Evolutionary conservation across 306 rosid genomes (phyloP).

Genomic region (Fragaria vesca): DNA sequence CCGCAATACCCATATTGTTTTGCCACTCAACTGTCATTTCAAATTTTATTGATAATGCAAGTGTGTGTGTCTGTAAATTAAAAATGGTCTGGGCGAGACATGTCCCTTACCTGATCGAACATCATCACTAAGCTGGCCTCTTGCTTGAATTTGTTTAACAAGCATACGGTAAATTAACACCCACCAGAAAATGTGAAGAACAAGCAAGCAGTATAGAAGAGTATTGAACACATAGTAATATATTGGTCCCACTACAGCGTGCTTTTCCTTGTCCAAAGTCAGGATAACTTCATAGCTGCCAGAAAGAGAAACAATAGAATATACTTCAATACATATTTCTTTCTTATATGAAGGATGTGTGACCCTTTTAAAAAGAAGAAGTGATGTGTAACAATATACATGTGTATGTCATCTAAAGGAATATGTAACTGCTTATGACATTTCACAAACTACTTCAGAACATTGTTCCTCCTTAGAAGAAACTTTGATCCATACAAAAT

Average conservation of each 20-base stretch:
- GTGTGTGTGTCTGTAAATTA: not conserved
- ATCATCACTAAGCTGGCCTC: slow-evolving; percentile 83
- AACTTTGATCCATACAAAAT: not conserved
- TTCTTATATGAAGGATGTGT: not conserved
- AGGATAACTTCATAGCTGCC: slow-evolving; percentile 76
- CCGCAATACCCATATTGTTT: not conserved
- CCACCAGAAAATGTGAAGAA: slow-evolving; percentile 92
- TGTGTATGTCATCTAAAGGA: not conserved
- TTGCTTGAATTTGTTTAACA: slow-evolving; percentile 76
- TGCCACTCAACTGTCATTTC: not conserved
- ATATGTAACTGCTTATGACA: not conserved
- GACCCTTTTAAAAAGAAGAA: not conserved
- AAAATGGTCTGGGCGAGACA: not conserved
- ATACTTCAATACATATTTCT: not conserved
- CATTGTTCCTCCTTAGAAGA: not conserved
- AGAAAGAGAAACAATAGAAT: slow-evolving; percentile 24
- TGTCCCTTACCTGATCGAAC: slow-evolving; percentile 86
- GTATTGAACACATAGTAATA: slow-evolving; percentile 79
- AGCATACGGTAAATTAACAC: slow-evolving; percentile 90
- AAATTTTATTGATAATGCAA: not conserved
- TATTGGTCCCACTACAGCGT: slow-evolving; percentile 59
- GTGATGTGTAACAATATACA: not conserved
- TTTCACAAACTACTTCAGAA: not conserved
- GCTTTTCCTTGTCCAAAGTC: slow-evolving; percentile 54
- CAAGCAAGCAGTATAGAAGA: slow-evolving; percentile 76